Evolutionary conservation across 345 rosid species (phyloP), one percentile per base, ranked within the genome.

Genomic region (Brassica rapa): DNA sequence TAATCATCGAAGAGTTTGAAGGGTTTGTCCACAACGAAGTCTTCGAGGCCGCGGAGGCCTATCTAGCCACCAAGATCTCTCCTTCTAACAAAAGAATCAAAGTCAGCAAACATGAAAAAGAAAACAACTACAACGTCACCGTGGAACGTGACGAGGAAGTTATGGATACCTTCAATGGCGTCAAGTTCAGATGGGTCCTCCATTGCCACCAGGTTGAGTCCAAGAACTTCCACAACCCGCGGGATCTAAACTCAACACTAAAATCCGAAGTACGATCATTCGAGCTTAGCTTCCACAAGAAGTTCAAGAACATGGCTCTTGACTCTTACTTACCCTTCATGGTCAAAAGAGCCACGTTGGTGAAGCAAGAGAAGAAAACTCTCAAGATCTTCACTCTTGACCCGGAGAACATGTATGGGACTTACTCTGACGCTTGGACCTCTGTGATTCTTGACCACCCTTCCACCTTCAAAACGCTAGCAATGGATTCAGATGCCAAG

Each of bases 281-380:
- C 60, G 82, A 86, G 80, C 87, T 90, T n/a, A 84, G 74, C 69
- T 90, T 89, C 77, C 86, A 77, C 16, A 90, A 77, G 70, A 85
- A 86, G 53, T 83, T 85, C 80, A 89, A 83, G 66, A 85, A 81
- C 19, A 62, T 79, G 76, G 89, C 85, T 19, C 69, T 90, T 12
- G 67, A 77, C 59, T 80, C 82, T 27, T 88, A 92, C 82, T 70
- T 92, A 41, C 89, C 89, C 1, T 68, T 74, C 62, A 76, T 90
- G 51, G 82, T 86, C 68, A 66, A 82, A 71, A 77, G 81, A 75
- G 89, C 91, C 6, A 80, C 80, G 32, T 62, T 80, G 2, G 11
- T 86, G 56, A 69, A 51, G 67, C 87, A 77, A 71, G 84, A 82
- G 76, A 80, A 56, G 78, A 90, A 86, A 83, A 86, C 86, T 0